Evolutionary conservation across 2,329 filamentous ascomycete genomes (phyloP).

Genomic region (Aotearoamyces nothofagi): DNA sequence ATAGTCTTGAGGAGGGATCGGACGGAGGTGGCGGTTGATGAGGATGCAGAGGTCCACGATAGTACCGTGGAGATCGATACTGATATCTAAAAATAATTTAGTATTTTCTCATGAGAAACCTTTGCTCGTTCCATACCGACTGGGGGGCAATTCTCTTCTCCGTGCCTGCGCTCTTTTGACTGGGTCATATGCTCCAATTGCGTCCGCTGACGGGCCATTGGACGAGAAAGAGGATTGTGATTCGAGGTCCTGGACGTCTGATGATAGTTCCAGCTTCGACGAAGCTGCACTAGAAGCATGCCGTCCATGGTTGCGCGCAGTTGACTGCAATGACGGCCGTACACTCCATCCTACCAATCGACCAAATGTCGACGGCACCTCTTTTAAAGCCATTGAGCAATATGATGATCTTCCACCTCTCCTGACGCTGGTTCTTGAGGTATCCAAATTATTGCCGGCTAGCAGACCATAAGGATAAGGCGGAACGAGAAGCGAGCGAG

Average conservation of each 20-base stretch:
- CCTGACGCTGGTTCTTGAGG: too few relatives aligned
- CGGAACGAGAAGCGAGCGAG: too few relatives aligned
- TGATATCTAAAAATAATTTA: slow-evolving; percentile 53
- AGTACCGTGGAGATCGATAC: slow-evolving; percentile 86
- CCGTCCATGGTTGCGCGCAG: slow-evolving; percentile 9
- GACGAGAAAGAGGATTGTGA: slow-evolving; percentile 25
- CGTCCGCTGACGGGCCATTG: slow-evolving; percentile 19
- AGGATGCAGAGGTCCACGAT: slow-evolving; percentile 85
- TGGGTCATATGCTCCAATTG: slow-evolving; percentile 30
- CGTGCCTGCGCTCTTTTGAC: slow-evolving; percentile 27
- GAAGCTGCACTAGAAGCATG: slow-evolving; percentile 16
- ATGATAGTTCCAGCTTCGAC: slow-evolving; percentile 8
- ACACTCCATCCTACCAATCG: too few relatives aligned
- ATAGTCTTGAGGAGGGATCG: slow-evolving; percentile 76
- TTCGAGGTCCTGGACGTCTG: slow-evolving; percentile 27
- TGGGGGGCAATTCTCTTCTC: slow-evolving; percentile 20
- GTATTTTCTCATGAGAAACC: neutral
- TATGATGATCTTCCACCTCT: too few relatives aligned
- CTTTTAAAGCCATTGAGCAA: too few relatives aligned
- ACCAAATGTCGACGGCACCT: too few relatives aligned
- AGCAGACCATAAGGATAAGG: too few relatives aligned
- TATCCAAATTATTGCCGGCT: too few relatives aligned
- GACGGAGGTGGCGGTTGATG: slow-evolving; percentile 79
- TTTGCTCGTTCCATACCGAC: slow-evolving; percentile 21
- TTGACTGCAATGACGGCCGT: too few relatives aligned